Evolutionary conservation across 148 eudicot genomes (phyloP), one percentile per base, ranked within the genome.

Genomic region (Salicornia ramosissima): DNA sequence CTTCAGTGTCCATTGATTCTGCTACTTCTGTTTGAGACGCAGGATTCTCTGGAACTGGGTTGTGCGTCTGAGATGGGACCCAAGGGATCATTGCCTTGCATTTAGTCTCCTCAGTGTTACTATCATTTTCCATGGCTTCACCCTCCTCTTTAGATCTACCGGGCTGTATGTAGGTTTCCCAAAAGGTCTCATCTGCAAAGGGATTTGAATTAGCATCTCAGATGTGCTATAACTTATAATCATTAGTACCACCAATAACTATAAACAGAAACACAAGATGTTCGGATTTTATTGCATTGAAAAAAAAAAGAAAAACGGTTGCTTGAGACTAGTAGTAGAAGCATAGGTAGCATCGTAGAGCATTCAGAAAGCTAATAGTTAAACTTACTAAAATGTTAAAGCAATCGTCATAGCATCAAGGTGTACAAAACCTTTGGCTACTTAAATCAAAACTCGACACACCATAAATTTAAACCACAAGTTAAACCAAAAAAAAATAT

Each of bases 71-170:
- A 25, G 87, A 65, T 1, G 90, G 86, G 45, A 80, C 81, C 95
- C 95, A 93, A 0, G 96, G 98, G 39, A 93, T 86, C 68, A 93
- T 87, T 10, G 98, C 96, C 60, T 82, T 75, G 73, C 87, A 83
- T 8, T 67, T 65, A 30, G 76, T 76, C n/a, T 21, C 22, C 14
- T 49, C 76, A 15, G 30, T 10, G 16, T 68, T 29, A 6, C 74
- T 73, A 1, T 67, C 79, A 26, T 68, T 69, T 31, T 40, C 65
- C 40, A 36, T 19, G 1, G 72, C 53, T 60, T 78, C 83, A 39
- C 78, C 83, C 40, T 69, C 75, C 7, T 40, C 58, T 19, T 14
- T 45, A 45, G 47, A 11, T 78, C 71, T 65, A 51, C 33, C 42
- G 22, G 70, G 8, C 42, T 46, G 64, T 18, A 80, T 42, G 28